phyloP scores from a whole-genome alignment of 805 yeast genomes.

The Vanderwaltozyma yarrowii region DNA sequence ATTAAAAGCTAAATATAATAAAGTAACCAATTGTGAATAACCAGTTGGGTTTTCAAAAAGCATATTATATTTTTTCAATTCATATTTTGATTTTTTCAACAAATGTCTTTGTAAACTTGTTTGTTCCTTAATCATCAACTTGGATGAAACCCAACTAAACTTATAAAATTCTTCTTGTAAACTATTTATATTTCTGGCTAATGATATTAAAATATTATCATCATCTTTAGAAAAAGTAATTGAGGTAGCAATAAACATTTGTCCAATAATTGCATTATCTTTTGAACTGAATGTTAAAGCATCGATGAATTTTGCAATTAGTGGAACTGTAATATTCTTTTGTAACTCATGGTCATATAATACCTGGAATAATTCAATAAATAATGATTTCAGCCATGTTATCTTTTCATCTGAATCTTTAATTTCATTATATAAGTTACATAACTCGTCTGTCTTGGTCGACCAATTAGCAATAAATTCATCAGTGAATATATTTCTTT shows the following conservation, averaged over 20 bases:
- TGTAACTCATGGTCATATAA: slow-evolving; percentile 4
- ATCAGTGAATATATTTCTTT: slow-evolving; percentile 7
- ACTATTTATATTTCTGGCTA: slow-evolving; percentile 7
- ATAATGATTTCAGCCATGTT: slow-evolving; percentile 16
- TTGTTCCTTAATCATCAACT: slow-evolving; percentile 19
- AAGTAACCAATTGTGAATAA: slow-evolving; percentile 50
- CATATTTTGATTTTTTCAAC: slow-evolving; percentile 26
- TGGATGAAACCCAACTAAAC: slow-evolving; percentile 25
- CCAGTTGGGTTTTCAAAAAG: slow-evolving; percentile 73
- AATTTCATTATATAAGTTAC: background rate
- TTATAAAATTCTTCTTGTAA: slow-evolving; percentile 17
- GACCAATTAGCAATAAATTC: slow-evolving; percentile 11
- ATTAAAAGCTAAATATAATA: slow-evolving; percentile 35
- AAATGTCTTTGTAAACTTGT: slow-evolving; percentile 16
- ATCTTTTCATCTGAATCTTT: slow-evolving; percentile 4
- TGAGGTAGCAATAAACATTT: slow-evolving; percentile 14
- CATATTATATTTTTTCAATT: slow-evolving; percentile 49
- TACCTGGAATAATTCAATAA: slow-evolving; percentile 11
- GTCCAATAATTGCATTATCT: slow-evolving; percentile 10
- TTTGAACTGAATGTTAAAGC: slow-evolving; percentile 1
- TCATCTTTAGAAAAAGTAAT: slow-evolving; percentile 8
- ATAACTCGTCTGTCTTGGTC: background rate
- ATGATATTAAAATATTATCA: slow-evolving; percentile 13
- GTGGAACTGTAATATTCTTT: background rate
- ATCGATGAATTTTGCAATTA: slow-evolving; percentile 6